Conservation (phyloP, 805 yeast genomes). For the Teunomyces kruisii region DNA sequence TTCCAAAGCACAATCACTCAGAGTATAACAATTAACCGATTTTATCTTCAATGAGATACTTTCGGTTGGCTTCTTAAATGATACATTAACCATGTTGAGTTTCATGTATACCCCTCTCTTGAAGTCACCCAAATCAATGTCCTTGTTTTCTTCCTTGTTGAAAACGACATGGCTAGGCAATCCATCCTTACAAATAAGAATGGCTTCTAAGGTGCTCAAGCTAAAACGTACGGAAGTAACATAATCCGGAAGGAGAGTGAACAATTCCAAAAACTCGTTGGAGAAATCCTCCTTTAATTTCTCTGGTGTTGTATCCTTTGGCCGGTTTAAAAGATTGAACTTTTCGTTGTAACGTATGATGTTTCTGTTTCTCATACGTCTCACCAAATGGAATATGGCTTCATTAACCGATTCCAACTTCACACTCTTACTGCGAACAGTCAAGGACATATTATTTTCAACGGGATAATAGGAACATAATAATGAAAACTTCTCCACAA, state of each 20-base stretch:
- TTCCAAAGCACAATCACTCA: constrained; percentile 40
- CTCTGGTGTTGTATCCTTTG: not conserved
- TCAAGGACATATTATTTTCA: constrained; percentile 20
- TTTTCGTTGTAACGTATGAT: constrained; percentile 22
- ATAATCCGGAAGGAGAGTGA: constrained; percentile 29
- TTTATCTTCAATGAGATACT: constrained; percentile 18
- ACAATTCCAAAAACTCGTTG: constrained; percentile 21
- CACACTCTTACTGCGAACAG: constrained; percentile 24
- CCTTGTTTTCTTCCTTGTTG: constrained; percentile 21
- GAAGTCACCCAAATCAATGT: constrained; percentile 35
- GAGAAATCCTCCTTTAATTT: not conserved
- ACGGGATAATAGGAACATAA: constrained; percentile 26
- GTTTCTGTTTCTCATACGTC: constrained; percentile 30
- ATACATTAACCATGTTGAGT: constrained; percentile 18
- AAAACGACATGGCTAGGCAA: constrained; percentile 32
- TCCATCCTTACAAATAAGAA: constrained; percentile 40
- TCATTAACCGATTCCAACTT: constrained; percentile 36
- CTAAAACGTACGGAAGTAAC: constrained; percentile 26
- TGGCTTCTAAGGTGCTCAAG: constrained; percentile 28
- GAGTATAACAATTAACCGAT: constrained; percentile 31
- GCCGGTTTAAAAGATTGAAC: not conserved
- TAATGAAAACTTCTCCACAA: constrained; percentile 26
- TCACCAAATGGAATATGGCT: constrained; percentile 34
- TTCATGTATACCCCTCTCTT: constrained; percentile 38
- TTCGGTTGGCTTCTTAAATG: constrained; percentile 23